phyloP scores from a whole-genome alignment of 2,329 filamentous ascomycete genomes.

The Epichloe scottii region DNA sequence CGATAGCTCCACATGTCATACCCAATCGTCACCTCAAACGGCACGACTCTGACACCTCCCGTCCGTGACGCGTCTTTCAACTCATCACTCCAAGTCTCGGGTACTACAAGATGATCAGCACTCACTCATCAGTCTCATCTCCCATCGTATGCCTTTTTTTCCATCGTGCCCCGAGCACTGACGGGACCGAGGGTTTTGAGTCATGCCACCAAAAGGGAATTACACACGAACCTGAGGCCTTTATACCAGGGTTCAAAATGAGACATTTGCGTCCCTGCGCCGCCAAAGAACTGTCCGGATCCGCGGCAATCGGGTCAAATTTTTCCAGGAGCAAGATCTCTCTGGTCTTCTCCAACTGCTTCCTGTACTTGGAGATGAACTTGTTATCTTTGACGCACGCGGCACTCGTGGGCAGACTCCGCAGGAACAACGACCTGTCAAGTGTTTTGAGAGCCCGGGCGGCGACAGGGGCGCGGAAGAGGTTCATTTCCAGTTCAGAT shows the following conservation, averaged over 20 bases:
- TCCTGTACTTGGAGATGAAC: constrained; percentile 61
- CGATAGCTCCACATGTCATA: constrained; percentile 83
- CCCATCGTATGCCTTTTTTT: neutral
- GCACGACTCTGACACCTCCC: constrained; percentile 57
- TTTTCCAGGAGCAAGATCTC: constrained; percentile 56
- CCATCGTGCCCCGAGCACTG: neutral
- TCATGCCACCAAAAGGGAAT: neutral
- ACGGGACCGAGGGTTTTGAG: neutral
- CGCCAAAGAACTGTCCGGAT: constrained; percentile 44
- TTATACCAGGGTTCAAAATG: constrained; percentile 44
- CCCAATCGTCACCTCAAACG: constrained; percentile 62
- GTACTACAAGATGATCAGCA: constrained; percentile 18
- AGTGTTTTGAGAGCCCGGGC: constrained; percentile 69
- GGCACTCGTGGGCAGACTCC: constrained; percentile 62
- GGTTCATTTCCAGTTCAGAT: constrained; percentile 32
- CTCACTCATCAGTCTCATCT: neutral
- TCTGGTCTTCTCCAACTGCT: constrained; percentile 48
- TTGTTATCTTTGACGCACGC: constrained; percentile 65
- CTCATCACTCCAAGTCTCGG: constrained; percentile 62
- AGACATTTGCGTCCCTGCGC: constrained; percentile 48
- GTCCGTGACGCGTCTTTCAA: constrained; percentile 56
- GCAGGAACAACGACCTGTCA: constrained; percentile 73
- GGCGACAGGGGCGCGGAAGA: constrained; percentile 62
- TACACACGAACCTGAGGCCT: constrained; percentile 31
- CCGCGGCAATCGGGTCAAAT: constrained; percentile 47